A percentile compares a stretch with the other conserved stretches of the same genome.
Conservation (phyloP, 192 early-diverging fungal genomes). For the Coemansia sp. region DNA sequence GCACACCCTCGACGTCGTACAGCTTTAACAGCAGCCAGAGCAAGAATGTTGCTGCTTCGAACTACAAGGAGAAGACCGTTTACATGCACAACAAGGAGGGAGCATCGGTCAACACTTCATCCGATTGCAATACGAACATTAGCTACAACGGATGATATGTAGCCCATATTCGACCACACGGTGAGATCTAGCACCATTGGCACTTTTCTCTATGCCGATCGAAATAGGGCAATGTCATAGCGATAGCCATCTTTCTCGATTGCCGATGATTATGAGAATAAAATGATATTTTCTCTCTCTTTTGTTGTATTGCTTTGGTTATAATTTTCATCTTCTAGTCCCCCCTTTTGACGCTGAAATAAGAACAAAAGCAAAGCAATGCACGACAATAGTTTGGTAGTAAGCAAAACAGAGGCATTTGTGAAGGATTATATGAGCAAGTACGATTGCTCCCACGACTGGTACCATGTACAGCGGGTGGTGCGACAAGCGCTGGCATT, state of each 20-base stretch:
- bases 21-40: constrained; percentile 26
- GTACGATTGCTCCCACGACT: constrained; percentile 73
- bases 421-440: constrained; percentile 64
- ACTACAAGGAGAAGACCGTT: constrained; percentile 24
- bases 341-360: neutral
- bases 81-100: constrained; percentile 39
- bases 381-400: neutral
- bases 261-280: too few relatives aligned
- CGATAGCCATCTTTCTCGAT: too few relatives aligned
- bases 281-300: too few relatives aligned
- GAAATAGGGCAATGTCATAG: neutral
- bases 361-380: constrained; percentile 1
- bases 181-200: neutral
- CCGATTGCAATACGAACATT: constrained; percentile 26
- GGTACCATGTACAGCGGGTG: constrained; percentile 68
- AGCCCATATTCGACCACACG: neutral
- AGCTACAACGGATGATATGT: constrained; percentile 12
- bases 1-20: constrained; percentile 8
- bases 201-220: neutral
- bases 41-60: constrained; percentile 12
- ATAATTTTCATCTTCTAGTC: neutral
- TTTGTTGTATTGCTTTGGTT: neutral
- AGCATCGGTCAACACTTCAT: constrained; percentile 11
- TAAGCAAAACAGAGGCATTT: constrained; percentile 52
- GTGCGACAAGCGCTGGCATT: constrained; percentile 54